Evolutionary conservation across 768 basidiomycete genomes (phyloP).

Genomic region (Lactarius akahatsu): DNA sequence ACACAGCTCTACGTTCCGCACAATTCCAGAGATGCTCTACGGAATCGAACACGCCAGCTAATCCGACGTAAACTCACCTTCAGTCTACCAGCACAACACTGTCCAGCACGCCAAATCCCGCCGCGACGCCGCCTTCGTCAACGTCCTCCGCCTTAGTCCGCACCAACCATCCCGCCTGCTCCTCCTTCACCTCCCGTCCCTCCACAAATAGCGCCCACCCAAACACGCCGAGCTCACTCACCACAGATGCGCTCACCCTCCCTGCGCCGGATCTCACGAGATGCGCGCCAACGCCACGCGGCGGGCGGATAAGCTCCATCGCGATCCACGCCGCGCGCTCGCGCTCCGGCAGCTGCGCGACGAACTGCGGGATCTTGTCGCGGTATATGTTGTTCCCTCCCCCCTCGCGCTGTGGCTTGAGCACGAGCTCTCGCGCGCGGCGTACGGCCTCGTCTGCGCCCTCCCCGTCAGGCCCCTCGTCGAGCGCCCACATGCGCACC

Average conservation of each 20-base stretch:
- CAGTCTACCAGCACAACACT: conserved; percentile 42
- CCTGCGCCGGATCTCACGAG: conserved; percentile 68
- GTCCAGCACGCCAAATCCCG: conserved; percentile 50
- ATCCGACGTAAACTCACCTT: not conserved
- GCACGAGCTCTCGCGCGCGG: conserved; percentile 59
- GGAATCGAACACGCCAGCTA: not conserved
- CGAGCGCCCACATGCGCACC: conserved; percentile 87
- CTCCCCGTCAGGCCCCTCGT: conserved; percentile 35
- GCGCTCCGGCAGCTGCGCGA: conserved; percentile 55
- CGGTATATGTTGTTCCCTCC: conserved; percentile 97
- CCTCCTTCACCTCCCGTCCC: conserved; percentile 49
- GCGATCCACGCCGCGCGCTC: conserved; percentile 91
- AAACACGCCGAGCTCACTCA: conserved; percentile 91
- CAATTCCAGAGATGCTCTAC: not conserved
- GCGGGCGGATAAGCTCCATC: conserved; percentile 89
- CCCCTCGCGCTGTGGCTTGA: conserved; percentile 98
- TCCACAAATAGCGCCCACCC: conserved; percentile 80
- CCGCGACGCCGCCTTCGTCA: conserved; percentile 83
- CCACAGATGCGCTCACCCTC: conserved; percentile 57
- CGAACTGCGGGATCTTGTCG: conserved; percentile 70
- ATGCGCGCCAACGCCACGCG: conserved; percentile 63
- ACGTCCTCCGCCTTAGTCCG: conserved; percentile 88
- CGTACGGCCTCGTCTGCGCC: conserved; percentile 54
- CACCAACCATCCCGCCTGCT: conserved; percentile 78
- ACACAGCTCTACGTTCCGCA: not conserved